Evolutionary conservation across 2,329 filamentous ascomycete genomes (phyloP), one percentile per base, ranked within the genome.

Genomic region (Lachnellula willkommii): DNA sequence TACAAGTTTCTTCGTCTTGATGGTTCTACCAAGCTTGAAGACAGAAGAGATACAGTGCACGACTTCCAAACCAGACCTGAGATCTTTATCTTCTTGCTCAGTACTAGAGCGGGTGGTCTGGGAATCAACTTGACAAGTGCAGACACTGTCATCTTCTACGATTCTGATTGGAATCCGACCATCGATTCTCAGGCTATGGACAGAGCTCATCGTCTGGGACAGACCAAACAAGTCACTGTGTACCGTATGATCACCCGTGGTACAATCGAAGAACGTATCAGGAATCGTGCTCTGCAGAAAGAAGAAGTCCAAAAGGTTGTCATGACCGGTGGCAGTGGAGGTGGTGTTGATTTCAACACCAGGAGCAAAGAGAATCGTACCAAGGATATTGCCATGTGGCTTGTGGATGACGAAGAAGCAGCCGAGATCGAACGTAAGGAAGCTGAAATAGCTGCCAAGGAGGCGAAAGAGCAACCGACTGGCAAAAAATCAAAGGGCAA

Each of bases 131-230:
- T 99, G 64, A 97, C 94, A 5, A 88, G 89, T 52, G 94, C 94
- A 20, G 94, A 99, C 71, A 99, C 94, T 0, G 94, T 99, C 74
- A 97, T 99, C 73, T 99, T 99, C 77, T 99, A 99, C 79, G 94
- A 99, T 71, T 95, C 90, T 11, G 94, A 99, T 72, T 99, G 94
- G 94, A 99, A 99, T 71, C 94, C 94, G 0, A 97, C 94, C 3
- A 97, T 97, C 68, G 94, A 99, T 72, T 95, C 90, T 52, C 94
- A 99, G 72, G 94, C 94, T 73, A 97, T 97, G 94, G 94, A 99
- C 73, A 89, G 94, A 72, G 94, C 94, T 12, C 94, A 99, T 83
- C 90, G 94, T 82, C 83, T 99, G 37, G 94, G 94, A 50, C 93
- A 99, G 73, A 97, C 93, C 2, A 84, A 84, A 64, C 94, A 99